Conservation (phyloP, 495 filamentous ascomycete species). For the Trypethelium eluteriae region DNA sequence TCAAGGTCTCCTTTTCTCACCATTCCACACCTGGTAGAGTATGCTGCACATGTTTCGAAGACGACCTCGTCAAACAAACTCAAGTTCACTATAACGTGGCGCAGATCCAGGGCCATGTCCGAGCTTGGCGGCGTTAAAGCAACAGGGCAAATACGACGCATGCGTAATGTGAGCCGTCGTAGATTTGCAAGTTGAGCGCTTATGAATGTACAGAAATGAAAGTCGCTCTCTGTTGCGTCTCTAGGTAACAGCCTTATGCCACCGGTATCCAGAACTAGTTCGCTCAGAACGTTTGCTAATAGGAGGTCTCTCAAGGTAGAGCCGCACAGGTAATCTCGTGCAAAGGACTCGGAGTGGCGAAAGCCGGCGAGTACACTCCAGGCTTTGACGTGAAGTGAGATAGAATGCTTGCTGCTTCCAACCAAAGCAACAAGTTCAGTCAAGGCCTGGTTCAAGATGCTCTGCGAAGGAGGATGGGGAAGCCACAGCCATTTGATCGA, state of each 20-base stretch:
- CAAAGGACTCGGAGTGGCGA: background rate
- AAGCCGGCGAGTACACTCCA: background rate
- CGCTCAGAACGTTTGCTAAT: background rate
- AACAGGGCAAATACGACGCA: slow-evolving; percentile 2
- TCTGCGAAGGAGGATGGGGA: background rate
- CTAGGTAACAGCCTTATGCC: background rate
- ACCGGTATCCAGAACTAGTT: background rate
- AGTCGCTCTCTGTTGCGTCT: background rate
- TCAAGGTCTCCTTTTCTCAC: background rate
- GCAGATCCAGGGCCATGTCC: background rate
- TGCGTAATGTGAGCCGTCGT: slow-evolving; percentile 7
- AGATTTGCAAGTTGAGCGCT: background rate
- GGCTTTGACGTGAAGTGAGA: background rate
- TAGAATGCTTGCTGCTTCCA: background rate
- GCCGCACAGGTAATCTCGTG: background rate
- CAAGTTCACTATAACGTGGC: background rate
- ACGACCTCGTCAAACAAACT: background rate
- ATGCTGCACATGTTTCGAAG: background rate
- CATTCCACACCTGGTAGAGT: background rate
- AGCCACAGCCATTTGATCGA: background rate
- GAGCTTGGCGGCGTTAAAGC: background rate
- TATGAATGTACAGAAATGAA: background rate
- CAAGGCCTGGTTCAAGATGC: background rate
- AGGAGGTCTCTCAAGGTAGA: slow-evolving; percentile 7
- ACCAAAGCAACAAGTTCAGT: background rate